Conservation (phyloP, 345 rosid genomes). For the Salix dunnii region DNA sequence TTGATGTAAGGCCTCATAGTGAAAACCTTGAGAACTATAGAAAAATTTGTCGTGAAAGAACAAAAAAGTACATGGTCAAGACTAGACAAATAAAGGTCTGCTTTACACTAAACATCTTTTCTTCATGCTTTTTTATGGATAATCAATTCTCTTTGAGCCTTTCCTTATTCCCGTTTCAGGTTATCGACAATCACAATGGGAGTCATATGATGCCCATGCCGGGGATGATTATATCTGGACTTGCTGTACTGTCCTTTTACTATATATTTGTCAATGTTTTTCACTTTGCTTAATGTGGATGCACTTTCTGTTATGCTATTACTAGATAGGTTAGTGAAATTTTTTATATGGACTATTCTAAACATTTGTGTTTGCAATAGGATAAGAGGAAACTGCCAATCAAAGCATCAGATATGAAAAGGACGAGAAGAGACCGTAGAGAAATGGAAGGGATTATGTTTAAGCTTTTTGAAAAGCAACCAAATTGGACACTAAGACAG, state of each 20-base stretch:
- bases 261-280: conserved; percentile 3
- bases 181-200: conserved; percentile 73
- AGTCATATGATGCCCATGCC: conserved; percentile 83
- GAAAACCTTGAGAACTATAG: conserved; percentile 75
- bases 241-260: conserved; percentile 37
- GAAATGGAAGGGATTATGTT: conserved; percentile 76
- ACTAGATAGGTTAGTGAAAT: not conserved
- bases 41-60: conserved; percentile 74
- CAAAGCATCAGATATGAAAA: conserved; percentile 56
- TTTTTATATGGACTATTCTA: not conserved
- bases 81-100: conserved; percentile 74
- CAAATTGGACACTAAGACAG: conserved; percentile 73
- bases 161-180: conserved; percentile 40
- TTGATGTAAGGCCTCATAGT: conserved; percentile 78
- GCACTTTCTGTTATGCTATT: conserved; percentile 1
- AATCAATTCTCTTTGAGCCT: not conserved
- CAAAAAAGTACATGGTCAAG: conserved; percentile 65
- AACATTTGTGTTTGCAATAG: conserved; percentile 34
- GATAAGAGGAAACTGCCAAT: conserved; percentile 68
- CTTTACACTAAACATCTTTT: not conserved
- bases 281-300: conserved; percentile 16
- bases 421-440: conserved; percentile 86
- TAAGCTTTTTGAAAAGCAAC: conserved; percentile 86
- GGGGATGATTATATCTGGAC: conserved; percentile 45
- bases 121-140: not conserved